Base-by-base conservation (phyloP, 2,329 filamentous ascomycete genomes). In the Botrytis cinerea region DNA sequence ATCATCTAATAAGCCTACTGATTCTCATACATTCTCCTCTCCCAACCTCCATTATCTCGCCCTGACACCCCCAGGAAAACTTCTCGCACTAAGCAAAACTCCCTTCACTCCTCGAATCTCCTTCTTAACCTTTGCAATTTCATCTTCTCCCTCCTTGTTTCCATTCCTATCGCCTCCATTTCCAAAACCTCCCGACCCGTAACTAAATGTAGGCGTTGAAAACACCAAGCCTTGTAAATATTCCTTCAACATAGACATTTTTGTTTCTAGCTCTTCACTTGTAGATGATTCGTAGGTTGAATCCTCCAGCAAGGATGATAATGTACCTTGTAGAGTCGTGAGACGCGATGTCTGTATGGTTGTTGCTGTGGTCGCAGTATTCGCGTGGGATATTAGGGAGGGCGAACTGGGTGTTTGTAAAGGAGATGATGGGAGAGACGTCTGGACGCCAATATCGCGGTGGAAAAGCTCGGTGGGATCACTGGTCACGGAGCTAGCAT, bases 41-140 rank as follows among this genome's bases (percentile, higher is more conserved):
- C 22, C 8, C 20, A 51, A 32, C 18, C 18, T 9, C 25, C 48
- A 51, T 54, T 73, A 73, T 16, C 74, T 72, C 71, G 48, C 70
- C 59, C 74, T 78, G 38, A 77, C 64, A 46, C 76, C 80, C 2
- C 78, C 78, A 2, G 90, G 91, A 77, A 95, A 95, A 78, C 89
- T 93, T 78, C 91, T 88, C 7, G 93, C 88, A 79, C 90, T 93
- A 73, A 97, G 82, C 77, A 96, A 84, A 18, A 93, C 88, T 1
- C 93, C 93, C 84, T 97, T 97, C 60, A 96, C 88, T 73, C 92
- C 87, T 76, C 93, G 85, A 70, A 97, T 95, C 75, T 91, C 92
- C 76, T 89, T 89, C 83, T 92, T 93, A 32, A 93, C 86, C 80
- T 88, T 89, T 75, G 89, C 89, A 78, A 94, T 90, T 82, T 93